Conservation (phyloP, 345 rosid genomes). For the Sisymbrium altissimum region DNA sequence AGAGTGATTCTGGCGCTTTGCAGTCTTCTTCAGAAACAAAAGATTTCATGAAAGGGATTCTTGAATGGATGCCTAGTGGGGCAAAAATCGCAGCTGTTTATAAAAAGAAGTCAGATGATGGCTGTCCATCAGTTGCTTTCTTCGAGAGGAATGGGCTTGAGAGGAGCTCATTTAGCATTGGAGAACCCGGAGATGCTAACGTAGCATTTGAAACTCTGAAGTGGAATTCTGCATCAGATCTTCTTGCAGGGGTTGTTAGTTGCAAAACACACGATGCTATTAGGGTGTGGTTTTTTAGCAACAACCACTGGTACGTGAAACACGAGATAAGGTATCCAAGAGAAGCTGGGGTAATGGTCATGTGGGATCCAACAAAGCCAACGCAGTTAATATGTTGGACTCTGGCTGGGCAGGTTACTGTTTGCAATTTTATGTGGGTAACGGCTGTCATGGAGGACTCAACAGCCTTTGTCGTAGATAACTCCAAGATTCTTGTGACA, state of each 20-base stretch:
- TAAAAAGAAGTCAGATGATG: slow-evolving; percentile 52
- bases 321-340: slow-evolving; percentile 65
- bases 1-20: slow-evolving; percentile 71
- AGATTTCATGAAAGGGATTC: slow-evolving; percentile 55
- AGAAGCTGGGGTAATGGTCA: slow-evolving; percentile 61
- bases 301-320: slow-evolving; percentile 91
- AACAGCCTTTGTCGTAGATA: slow-evolving; percentile 78
- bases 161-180: slow-evolving; percentile 64
- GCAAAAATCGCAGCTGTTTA: slow-evolving; percentile 83
- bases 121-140: slow-evolving; percentile 61
- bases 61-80: slow-evolving; percentile 99
- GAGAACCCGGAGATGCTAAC: slow-evolving; percentile 46
- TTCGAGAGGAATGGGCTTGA: slow-evolving; percentile 88
- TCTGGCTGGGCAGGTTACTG: slow-evolving; percentile 58
- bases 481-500: slow-evolving; percentile 65
- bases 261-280: slow-evolving; percentile 54
- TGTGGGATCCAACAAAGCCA: slow-evolving; percentile 97
- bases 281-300: slow-evolving; percentile 83
- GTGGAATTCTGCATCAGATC: slow-evolving; percentile 91
- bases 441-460: slow-evolving; percentile 80
- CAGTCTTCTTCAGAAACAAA: slow-evolving; percentile 74
- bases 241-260: slow-evolving; percentile 74
- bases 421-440: slow-evolving; percentile 69
- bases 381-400: slow-evolving; percentile 86
- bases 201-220: slow-evolving; percentile 52